Evolutionary conservation across 345 rosid species (phyloP).

Genomic region (Cochlearia excelsa): DNA sequence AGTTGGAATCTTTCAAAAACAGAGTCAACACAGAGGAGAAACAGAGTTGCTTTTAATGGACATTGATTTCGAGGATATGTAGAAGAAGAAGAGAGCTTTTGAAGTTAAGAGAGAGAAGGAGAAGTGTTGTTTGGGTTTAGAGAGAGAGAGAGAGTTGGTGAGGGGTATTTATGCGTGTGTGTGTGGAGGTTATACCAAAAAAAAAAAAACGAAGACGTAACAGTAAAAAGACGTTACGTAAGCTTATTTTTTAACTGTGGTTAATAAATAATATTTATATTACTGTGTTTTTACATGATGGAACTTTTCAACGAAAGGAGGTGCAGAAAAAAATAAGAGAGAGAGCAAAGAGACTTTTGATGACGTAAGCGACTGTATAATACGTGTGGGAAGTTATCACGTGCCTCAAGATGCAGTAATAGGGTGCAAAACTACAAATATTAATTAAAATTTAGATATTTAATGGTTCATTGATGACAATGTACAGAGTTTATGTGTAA

Average conservation of each 20-base stretch:
- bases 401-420: slow-evolving; percentile 22
- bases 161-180: slow-evolving; percentile 35
- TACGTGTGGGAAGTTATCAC: slow-evolving; percentile 35
- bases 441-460: too few relatives aligned
- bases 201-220: neutral
- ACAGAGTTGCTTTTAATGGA: neutral
- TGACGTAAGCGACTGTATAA: slow-evolving; percentile 22
- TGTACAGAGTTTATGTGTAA: too few relatives aligned
- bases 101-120: slow-evolving; percentile 17
- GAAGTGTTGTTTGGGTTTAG: slow-evolving; percentile 3
- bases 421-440: neutral
- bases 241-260: slow-evolving; percentile 20
- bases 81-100: slow-evolving; percentile 2
- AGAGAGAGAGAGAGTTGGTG: slow-evolving; percentile 23
- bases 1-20: neutral
- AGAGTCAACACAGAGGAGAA: neutral
- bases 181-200: neutral
- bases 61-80: slow-evolving; percentile 6
- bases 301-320: slow-evolving; percentile 22
- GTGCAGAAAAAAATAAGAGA: neutral
- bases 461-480: too few relatives aligned
- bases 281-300: neutral
- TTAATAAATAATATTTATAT: too few relatives aligned
- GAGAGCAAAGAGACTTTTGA: neutral
- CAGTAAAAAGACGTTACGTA: slow-evolving; percentile 27